Base-by-base conservation (phyloP, 495 filamentous ascomycete species). In the Penicillium waksmanii region DNA sequence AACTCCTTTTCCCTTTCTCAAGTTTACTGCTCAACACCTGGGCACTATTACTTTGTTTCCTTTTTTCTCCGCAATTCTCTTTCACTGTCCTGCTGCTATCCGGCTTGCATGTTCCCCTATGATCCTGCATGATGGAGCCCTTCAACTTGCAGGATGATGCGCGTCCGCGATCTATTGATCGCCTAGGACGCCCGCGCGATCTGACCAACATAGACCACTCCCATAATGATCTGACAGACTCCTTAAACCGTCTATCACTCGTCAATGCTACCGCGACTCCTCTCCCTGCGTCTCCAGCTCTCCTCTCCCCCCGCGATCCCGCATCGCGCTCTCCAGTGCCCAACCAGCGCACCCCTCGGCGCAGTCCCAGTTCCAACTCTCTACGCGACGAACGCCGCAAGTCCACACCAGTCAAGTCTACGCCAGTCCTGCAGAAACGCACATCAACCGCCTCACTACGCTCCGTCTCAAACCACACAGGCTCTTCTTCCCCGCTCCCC, bases 341-440 rank as follows among this genome's bases (percentile, higher is more conserved):
- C 40, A 63, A 66, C 52, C 68, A 63, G 43, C 44, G 57, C 18
- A 42, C 75, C 64, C 69, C 83, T 67, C 68, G 80, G 71, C 76
- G 84, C 75, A 69, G 72, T 67, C 70, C 81, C 62, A 80, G 82
- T 71, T 72, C 73, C 70, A 71, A 78, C 75, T 73, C 84, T 66
- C 48, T 85, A 76, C 55, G 76, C 66, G 62, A 85, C 78, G 76
- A 77, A 56, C 73, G 69, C 23, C 75, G 76, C 55, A 72, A 71
- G 25, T 77, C 74, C n/a, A 75, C 66, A 21, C 69, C 79, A 15
- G 66, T 67, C n/a, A 72, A 71, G 25, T 77, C 74, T 15, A 75
- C 66, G 21, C 69, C 79, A 15, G 66, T 67, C n/a, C 55, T 84
- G 19, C 72, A 79, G 27, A 82, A 81, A 57, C 76, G 77, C 44